Conservation (phyloP, 495 filamentous ascomycete genomes). For the Penicillium salamii region DNA sequence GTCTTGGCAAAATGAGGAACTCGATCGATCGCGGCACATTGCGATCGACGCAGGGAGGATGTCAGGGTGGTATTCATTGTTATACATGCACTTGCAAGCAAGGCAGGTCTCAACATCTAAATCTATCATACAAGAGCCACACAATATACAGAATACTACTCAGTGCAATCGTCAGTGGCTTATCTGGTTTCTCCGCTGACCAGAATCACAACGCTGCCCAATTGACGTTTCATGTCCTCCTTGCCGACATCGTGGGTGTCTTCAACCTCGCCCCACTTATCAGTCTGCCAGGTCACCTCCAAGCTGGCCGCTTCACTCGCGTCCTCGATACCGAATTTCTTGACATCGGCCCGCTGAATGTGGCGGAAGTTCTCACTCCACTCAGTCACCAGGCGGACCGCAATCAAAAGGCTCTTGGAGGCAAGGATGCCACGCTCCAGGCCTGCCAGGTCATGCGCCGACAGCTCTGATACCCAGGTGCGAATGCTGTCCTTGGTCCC, state of each 20-base stretch:
- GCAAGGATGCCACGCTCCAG: conserved; percentile 81
- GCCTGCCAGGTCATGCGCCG: conserved; percentile 76
- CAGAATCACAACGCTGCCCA: conserved; percentile 80
- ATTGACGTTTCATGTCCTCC: conserved; percentile 83
- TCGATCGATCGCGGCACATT: neutral
- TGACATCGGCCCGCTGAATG: conserved; percentile 28
- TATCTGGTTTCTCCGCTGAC: conserved; percentile 57
- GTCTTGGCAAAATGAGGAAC: conserved; percentile 8
- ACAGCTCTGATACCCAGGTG: conserved; percentile 73
- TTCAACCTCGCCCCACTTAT: conserved; percentile 93
- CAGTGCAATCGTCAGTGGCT: neutral
- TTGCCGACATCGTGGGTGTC: conserved; percentile 97
- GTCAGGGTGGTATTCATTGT: conserved; percentile 1
- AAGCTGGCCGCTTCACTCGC: conserved; percentile 74
- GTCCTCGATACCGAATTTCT: conserved; percentile 54
- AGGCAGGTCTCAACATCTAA: neutral
- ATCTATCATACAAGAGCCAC: conserved; percentile 10
- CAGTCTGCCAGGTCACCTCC: conserved; percentile 89
- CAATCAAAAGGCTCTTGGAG: conserved; percentile 80
- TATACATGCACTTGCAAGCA: conserved; percentile 5
- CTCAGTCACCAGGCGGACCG: conserved; percentile 72
- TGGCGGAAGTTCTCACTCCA: conserved; percentile 75
- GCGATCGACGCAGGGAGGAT: neutral
- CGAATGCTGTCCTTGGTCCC: conserved; percentile 70
- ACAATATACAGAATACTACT: neutral